phyloP scores from a whole-genome alignment of 2,329 filamentous ascomycete genomes.

The Aureobasidium sp. region DNA sequence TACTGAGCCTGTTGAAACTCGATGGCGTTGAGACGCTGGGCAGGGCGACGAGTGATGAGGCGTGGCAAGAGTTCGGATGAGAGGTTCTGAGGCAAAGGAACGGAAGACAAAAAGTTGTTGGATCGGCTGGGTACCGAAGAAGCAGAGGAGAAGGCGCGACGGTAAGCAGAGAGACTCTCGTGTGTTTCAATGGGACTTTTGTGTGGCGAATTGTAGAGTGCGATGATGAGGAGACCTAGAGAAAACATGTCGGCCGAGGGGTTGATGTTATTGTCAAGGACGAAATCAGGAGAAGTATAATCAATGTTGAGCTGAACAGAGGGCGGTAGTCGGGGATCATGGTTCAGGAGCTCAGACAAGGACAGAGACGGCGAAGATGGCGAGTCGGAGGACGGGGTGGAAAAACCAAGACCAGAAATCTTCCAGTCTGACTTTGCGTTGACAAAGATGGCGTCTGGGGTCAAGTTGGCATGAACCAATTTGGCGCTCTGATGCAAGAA shows the following conservation, averaged over 20 bases:
- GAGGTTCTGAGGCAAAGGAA: conserved; percentile 73
- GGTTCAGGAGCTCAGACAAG: conserved; percentile 74
- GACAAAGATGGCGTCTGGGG: conserved; percentile 85
- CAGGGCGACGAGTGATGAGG: conserved; percentile 79
- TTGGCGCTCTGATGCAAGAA: conserved; percentile 94
- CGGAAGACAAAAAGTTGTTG: conserved; percentile 80
- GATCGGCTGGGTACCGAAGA: conserved; percentile 68
- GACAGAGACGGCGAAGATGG: conserved; percentile 62
- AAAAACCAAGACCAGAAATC: conserved; percentile 88
- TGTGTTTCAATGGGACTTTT: conserved; percentile 76
- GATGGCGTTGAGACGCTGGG: conserved; percentile 75
- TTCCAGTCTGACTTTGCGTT: conserved; percentile 99
- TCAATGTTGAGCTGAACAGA: conserved; percentile 85
- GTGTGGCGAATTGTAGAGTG: conserved; percentile 93
- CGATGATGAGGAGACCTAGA: conserved; percentile 76
- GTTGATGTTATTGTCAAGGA: conserved; percentile 82
- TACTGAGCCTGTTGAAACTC: conserved; percentile 95
- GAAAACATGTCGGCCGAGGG: conserved; percentile 88
- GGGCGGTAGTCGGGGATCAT: conserved; percentile 74
- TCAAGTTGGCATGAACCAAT: conserved; percentile 88
- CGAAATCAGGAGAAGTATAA: conserved; percentile 90
- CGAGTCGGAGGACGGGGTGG: conserved; percentile 64
- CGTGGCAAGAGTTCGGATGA: conserved; percentile 68
- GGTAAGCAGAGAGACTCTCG: conserved; percentile 75
- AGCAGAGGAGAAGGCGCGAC: conserved; percentile 70